Percentiles rank a stretch among this genome's conserved stretches.
phyloP scores from a whole-genome alignment of 192 early-diverging fungal genomes.

The Entomortierella lignicola region DNA sequence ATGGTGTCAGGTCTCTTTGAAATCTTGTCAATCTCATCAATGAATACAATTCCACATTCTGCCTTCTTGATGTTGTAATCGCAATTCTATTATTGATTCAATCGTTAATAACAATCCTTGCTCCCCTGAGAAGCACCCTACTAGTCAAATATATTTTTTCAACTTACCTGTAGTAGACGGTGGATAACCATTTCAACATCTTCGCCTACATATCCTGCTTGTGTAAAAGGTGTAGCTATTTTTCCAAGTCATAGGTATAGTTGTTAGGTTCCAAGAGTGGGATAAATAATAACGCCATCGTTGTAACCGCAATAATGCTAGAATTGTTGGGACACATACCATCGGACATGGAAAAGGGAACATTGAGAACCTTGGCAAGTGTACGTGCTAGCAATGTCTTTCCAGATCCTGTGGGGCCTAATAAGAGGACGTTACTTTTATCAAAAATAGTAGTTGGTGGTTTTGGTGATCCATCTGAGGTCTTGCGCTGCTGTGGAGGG shows the following conservation, averaged over 20 bases:
- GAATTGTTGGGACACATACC: conserved; percentile 31
- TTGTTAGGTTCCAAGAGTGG: neutral
- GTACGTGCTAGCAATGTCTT: conserved; percentile 89
- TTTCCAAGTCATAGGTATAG: neutral
- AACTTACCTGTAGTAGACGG: conserved; percentile 76
- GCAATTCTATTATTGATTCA: conserved; percentile 62
- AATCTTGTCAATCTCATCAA: conserved; percentile 95
- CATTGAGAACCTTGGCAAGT: conserved; percentile 83
- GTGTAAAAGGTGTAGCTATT: conserved; percentile 85
- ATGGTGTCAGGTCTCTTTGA: conserved; percentile 79
- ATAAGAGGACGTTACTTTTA: conserved; percentile 89
- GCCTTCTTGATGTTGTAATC: conserved; percentile 89
- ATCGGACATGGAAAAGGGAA: conserved; percentile 91
- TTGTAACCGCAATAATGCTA: neutral
- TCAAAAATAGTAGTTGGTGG: conserved; percentile 72
- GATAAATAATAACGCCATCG: too few species aligned
- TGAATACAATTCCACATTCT: conserved; percentile 90
- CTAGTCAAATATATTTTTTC: too few species aligned
- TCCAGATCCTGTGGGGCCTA: conserved; percentile 90
- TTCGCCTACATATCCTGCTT: conserved; percentile 92
- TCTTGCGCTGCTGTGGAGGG: conserved; percentile 21
- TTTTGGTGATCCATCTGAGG: conserved; percentile 7
- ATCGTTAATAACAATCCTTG: neutral
- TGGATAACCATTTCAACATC: conserved; percentile 91
- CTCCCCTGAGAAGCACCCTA: too few species aligned